A percentile compares a stretch with the other conserved stretches of the same genome.
Evolutionary conservation across 2,329 filamentous ascomycete species (phyloP).

Genomic region (Domatiomyces globalis): DNA sequence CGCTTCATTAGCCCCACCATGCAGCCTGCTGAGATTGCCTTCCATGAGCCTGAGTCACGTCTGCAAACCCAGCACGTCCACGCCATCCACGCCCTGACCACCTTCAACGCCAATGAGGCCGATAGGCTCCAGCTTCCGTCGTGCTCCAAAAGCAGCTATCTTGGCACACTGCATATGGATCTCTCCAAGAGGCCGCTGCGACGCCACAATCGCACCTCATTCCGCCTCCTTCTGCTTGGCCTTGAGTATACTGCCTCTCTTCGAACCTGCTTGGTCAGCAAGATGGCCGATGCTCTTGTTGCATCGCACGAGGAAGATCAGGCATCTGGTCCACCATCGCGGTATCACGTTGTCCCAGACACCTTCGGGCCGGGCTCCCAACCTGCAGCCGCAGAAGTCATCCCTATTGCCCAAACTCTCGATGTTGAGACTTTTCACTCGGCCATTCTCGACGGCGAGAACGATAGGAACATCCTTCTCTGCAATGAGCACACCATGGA

Average conservation of each 20-base stretch:
- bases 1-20: not conserved
- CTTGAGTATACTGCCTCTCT: constrained; percentile 25
- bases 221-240: constrained; percentile 33
- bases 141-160: not conserved
- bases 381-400: constrained; percentile 35
- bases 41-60: constrained; percentile 25
- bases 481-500: constrained; percentile 18
- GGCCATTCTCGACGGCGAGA: constrained; percentile 20
- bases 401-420: constrained; percentile 29
- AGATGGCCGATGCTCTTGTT: constrained; percentile 34
- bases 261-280: constrained; percentile 31
- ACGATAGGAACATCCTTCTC: constrained; percentile 14
- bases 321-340: constrained; percentile 28
- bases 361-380: constrained; percentile 32
- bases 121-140: constrained; percentile 4
- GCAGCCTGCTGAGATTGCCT: not conserved
- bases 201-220: constrained; percentile 26
- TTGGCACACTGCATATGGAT: constrained; percentile 22
- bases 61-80: constrained; percentile 27
- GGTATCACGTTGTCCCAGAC: constrained; percentile 35
- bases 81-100: constrained; percentile 29
- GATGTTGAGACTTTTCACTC: constrained; percentile 34
- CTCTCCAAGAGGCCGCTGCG: constrained; percentile 33
- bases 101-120: constrained; percentile 23
- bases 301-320: constrained; percentile 25